These are phyloP conservation scores for Pseudocercospora eumusae DNA, from an alignment of 2,329 filamentous ascomycete species.

Conservation along the genomic window DNA sequence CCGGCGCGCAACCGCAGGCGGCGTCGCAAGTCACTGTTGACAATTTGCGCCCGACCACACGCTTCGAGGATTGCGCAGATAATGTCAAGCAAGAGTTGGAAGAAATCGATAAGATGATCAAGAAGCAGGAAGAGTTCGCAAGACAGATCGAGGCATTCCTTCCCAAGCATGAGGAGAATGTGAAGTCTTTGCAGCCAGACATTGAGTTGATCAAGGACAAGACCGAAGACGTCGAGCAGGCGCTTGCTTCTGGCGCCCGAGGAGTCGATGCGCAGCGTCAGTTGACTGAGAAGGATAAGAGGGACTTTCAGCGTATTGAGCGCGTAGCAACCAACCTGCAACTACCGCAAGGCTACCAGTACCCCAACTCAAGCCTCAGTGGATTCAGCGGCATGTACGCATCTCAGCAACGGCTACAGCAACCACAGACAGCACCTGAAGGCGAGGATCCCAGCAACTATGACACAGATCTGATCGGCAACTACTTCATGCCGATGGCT, in stretches of 20 bases:
- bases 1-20: conserved; percentile 45
- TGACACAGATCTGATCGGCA: conserved; percentile 49
- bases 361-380: conserved; percentile 37
- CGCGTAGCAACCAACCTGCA: conserved; percentile 73
- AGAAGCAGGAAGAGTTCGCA: conserved; percentile 73
- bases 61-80: conserved; percentile 86
- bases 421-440: conserved; percentile 18
- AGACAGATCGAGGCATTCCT: conserved; percentile 71
- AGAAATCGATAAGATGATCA: conserved; percentile 75
- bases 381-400: conserved; percentile 25
- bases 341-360: conserved; percentile 65
- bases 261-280: conserved; percentile 60
- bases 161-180: conserved; percentile 62
- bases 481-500: conserved; percentile 49
- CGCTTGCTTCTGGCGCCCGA: conserved; percentile 63
- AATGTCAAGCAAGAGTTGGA: conserved; percentile 78
- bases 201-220: conserved; percentile 64
- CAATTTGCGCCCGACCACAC: conserved; percentile 80
- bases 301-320: conserved; percentile 71
- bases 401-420: conserved; percentile 26
- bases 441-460: conserved; percentile 33
- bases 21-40: conserved; percentile 69
- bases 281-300: conserved; percentile 64
- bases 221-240: conserved; percentile 63
- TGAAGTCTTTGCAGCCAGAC: conserved; percentile 65